phyloP scores from a whole-genome alignment of 108 stramenopile species.

The Nitzschia sp. region DNA sequence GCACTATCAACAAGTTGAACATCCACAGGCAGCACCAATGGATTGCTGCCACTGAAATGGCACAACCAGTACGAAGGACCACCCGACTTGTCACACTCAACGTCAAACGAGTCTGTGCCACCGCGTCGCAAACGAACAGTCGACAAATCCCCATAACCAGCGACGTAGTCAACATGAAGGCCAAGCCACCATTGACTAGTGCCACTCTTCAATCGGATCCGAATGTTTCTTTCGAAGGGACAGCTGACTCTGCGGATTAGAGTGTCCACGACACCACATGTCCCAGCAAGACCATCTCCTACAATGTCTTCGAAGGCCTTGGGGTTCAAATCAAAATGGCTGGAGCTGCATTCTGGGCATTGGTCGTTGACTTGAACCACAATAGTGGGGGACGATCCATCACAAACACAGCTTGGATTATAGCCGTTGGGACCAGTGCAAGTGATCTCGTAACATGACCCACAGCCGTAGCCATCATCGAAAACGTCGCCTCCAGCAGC shows the following conservation, averaged over 20 bases:
- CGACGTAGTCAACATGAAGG: slow-evolving; percentile 19
- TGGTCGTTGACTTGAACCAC: slow-evolving; percentile 19
- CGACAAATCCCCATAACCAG: slow-evolving; percentile 21
- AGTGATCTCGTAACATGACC: slow-evolving; percentile 17
- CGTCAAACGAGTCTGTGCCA: background rate
- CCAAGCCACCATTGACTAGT: slow-evolving; percentile 22
- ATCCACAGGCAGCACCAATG: slow-evolving; percentile 8
- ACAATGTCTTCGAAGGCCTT: slow-evolving; percentile 13
- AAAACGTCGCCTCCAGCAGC: slow-evolving; percentile 24
- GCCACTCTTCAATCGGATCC: slow-evolving; percentile 26
- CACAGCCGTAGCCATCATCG: slow-evolving; percentile 25
- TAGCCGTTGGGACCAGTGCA: slow-evolving; percentile 8
- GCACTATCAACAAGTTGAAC: slow-evolving; percentile 14
- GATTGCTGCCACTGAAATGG: background rate
- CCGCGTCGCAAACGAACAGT: slow-evolving; percentile 2
- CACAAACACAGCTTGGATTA: slow-evolving; percentile 18
- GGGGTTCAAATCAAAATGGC: slow-evolving; percentile 22
- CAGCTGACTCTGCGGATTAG: slow-evolving; percentile 6
- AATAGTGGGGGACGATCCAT: slow-evolving; percentile 8
- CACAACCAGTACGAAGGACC: slow-evolving; percentile 20
- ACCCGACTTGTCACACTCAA: slow-evolving; percentile 13
- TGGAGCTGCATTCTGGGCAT: slow-evolving; percentile 17
- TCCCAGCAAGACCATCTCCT: slow-evolving; percentile 17
- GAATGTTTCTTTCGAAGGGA: slow-evolving; percentile 11
- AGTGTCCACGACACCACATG: slow-evolving; percentile 21